Conservation (phyloP, 208 protist genomes). For the Trypanosoma lewisi region DNA sequence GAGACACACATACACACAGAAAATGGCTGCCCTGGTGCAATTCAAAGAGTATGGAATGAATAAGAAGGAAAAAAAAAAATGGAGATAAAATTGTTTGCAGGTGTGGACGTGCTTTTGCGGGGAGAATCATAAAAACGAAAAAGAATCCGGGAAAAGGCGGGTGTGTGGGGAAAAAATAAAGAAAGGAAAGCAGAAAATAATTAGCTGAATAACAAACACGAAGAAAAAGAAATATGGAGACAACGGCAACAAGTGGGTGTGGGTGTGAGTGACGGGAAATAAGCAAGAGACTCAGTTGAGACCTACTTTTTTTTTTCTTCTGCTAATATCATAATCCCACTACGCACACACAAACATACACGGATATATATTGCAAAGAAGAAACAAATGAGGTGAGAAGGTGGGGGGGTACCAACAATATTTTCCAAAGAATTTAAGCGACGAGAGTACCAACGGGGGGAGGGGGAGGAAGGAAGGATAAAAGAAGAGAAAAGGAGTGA, state of each 20-base stretch:
- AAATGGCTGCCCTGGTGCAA: too few species aligned
- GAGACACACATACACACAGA: too few species aligned
- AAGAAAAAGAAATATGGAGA: slow-evolving; percentile 2
- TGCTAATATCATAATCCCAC: too few species aligned
- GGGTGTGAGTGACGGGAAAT: too few species aligned
- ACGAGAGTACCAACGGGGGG: neutral
- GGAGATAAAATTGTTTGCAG: neutral
- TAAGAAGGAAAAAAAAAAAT: neutral
- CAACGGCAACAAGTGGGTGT: neutral
- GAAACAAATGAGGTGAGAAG: neutral
- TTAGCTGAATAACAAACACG: neutral
- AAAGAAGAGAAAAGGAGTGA: slow-evolving; percentile 4
- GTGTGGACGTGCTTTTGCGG: too few species aligned
- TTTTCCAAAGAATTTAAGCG: too few species aligned
- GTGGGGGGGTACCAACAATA: neutral
- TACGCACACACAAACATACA: neutral
- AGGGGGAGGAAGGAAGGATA: neutral
- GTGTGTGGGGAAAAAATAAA: neutral
- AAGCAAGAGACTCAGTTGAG: too few species aligned
- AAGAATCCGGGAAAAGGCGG: neutral
- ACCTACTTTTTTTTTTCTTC: too few species aligned
- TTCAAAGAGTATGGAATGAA: neutral
- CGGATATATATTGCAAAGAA: neutral
- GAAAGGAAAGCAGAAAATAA: neutral
- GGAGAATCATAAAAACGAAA: too few species aligned